Evolutionary conservation across 2,329 filamentous ascomycete species (phyloP).

Genomic region (Fonsecaea pedrosoi): DNA sequence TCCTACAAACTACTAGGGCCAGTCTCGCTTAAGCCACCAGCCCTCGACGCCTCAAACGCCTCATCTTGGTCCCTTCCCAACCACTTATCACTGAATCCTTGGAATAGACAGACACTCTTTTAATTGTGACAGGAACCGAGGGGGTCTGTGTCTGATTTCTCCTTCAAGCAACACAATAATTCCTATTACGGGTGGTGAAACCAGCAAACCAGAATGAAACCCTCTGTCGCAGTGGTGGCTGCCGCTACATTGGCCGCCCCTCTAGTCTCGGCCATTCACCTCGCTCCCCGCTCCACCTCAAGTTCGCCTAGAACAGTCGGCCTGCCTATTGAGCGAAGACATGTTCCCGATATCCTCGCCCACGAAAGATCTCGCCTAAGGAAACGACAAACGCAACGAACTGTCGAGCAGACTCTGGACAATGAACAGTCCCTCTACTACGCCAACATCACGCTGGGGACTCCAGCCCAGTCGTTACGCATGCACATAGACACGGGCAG

Average conservation of each 20-base stretch:
- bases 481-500: slow-evolving; percentile 68
- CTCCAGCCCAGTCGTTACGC: slow-evolving; percentile 61
- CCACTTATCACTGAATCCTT: not conserved
- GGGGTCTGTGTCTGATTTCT: not conserved
- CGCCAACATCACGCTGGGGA: slow-evolving; percentile 62
- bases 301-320: slow-evolving; percentile 27
- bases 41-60: slow-evolving; percentile 3
- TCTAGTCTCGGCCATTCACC: slow-evolving; percentile 38
- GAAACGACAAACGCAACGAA: slow-evolving; percentile 27
- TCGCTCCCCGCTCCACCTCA: slow-evolving; percentile 38
- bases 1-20: not conserved
- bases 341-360: slow-evolving; percentile 31
- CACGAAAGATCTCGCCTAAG: slow-evolving; percentile 33
- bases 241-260: slow-evolving; percentile 26
- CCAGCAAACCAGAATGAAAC: slow-evolving; percentile 19
- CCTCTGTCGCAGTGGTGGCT: slow-evolving; percentile 18
- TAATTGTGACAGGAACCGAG: not conserved
- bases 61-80: not conserved
- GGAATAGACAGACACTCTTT: not conserved
- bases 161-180: not conserved
- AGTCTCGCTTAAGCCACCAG: slow-evolving; percentile 1
- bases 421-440: slow-evolving; percentile 53
- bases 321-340: slow-evolving; percentile 35
- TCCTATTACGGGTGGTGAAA: not conserved
- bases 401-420: slow-evolving; percentile 35